Evolutionary conservation across 2,329 filamentous ascomycete species (phyloP).

Genomic region (Akanthomyces lecanii): DNA sequence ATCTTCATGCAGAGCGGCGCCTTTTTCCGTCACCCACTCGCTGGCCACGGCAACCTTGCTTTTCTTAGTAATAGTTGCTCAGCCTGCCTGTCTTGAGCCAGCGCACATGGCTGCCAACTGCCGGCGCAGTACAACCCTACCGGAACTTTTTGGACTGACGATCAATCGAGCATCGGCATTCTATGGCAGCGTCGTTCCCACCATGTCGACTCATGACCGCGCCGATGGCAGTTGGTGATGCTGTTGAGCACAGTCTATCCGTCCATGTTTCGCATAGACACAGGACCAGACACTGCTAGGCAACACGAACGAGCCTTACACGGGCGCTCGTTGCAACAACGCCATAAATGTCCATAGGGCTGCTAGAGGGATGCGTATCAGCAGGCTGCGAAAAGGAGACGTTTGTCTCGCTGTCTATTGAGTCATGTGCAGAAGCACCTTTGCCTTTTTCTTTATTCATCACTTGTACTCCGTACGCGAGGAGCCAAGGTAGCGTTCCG

Average conservation of each 20-base stretch:
- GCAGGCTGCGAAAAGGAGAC: too few species aligned
- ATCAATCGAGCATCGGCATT: neutral
- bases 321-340: neutral
- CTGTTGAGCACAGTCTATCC: too few species aligned
- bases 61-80: constrained; percentile 7
- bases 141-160: neutral
- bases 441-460: too few species aligned
- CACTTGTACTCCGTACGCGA: too few species aligned
- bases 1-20: too few species aligned
- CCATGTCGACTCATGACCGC: neutral
- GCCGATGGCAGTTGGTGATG: neutral
- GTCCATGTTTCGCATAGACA: neutral
- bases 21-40: too few species aligned
- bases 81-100: neutral
- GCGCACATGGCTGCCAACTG: neutral
- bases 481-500: too few species aligned
- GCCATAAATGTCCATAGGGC: neutral
- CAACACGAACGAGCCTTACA: neutral
- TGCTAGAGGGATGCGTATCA: too few species aligned
- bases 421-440: too few species aligned
- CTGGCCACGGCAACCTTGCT: neutral
- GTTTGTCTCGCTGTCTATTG: too few species aligned
- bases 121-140: neutral
- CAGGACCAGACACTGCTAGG: neutral
- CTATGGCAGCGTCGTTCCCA: neutral